Conservation (phyloP, 2,329 filamentous ascomycete genomes). For the Phaeosphaeria sp. region DNA sequence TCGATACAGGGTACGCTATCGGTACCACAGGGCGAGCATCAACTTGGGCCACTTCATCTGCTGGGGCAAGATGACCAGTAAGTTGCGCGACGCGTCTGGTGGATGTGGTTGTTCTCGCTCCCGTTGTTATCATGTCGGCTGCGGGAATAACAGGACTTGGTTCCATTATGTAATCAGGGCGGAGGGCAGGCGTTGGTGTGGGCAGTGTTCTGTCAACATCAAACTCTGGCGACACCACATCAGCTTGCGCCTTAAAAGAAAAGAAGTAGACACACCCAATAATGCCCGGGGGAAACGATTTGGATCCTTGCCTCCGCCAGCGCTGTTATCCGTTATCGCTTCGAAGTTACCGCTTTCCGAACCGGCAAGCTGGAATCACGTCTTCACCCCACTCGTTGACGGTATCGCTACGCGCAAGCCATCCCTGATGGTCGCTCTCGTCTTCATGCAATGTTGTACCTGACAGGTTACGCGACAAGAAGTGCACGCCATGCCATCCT, state of each 20-base stretch:
- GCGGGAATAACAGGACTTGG: constrained; percentile 15
- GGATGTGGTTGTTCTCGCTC: constrained; percentile 19
- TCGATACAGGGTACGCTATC: constrained; percentile 36
- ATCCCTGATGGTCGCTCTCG: constrained; percentile 17
- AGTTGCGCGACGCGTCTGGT: constrained; percentile 36
- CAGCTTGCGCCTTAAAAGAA: no score
- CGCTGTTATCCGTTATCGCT: constrained; percentile 12
- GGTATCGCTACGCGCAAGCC: constrained; percentile 24
- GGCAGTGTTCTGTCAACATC: no score
- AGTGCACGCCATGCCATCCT: no score
- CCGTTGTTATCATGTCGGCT: constrained; percentile 17
- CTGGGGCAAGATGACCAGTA: constrained; percentile 31
- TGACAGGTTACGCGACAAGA: not conserved
- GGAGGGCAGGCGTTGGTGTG: no score
- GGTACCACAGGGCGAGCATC: constrained; percentile 16
- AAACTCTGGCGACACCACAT: no score
- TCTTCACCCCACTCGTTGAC: constrained; percentile 42
- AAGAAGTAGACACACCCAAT: no score
- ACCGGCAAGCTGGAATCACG: constrained; percentile 26
- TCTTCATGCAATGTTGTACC: constrained; percentile 12
- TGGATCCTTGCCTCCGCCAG: not conserved
- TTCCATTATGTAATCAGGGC: constrained; percentile 19
- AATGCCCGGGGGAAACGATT: no score
- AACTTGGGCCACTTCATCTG: constrained; percentile 21
- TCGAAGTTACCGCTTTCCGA: not conserved